Percentiles rank a stretch among this genome's conserved stretches.
Conservation (phyloP, 75 land plant species). For the Cupressus sempervirens region DNA sequence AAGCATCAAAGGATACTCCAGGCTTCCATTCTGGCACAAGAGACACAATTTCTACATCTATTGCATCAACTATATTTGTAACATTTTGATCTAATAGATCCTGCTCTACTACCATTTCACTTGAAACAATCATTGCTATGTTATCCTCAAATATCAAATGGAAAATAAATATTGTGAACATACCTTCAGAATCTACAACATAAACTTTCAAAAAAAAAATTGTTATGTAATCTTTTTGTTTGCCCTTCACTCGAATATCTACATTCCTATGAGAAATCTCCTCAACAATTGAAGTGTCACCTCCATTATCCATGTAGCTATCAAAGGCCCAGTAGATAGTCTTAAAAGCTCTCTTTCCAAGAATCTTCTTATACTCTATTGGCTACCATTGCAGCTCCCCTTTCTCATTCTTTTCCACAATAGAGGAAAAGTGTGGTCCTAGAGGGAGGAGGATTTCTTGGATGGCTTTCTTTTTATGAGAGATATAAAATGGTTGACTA, state of each 20-base stretch:
- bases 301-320: background rate
- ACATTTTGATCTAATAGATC: slow-evolving; percentile 58
- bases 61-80: slow-evolving; percentile 50
- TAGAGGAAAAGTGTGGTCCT: no score
- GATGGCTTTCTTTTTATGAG: no score
- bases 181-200: slow-evolving; percentile 54
- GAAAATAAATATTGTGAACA: slow-evolving; percentile 47
- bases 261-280: slow-evolving; percentile 18
- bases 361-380: slow-evolving; percentile 66
- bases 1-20: slow-evolving; percentile 41
- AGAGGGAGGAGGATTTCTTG: no score
- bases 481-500: no score
- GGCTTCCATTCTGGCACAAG: slow-evolving; percentile 53
- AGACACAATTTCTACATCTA: slow-evolving; percentile 40
- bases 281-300: background rate
- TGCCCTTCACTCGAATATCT: slow-evolving; percentile 59
- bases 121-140: slow-evolving; percentile 51
- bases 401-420: no score
- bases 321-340: slow-evolving; percentile 35
- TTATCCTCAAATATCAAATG: slow-evolving; percentile 55
- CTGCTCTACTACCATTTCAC: slow-evolving; percentile 56
- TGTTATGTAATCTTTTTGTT: slow-evolving; percentile 40
- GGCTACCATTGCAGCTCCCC: no score
- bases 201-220: slow-evolving; percentile 49
- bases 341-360: slow-evolving; percentile 80